Conservation (phyloP, 208 protist genomes). For the Crithidia sp. region DNA sequence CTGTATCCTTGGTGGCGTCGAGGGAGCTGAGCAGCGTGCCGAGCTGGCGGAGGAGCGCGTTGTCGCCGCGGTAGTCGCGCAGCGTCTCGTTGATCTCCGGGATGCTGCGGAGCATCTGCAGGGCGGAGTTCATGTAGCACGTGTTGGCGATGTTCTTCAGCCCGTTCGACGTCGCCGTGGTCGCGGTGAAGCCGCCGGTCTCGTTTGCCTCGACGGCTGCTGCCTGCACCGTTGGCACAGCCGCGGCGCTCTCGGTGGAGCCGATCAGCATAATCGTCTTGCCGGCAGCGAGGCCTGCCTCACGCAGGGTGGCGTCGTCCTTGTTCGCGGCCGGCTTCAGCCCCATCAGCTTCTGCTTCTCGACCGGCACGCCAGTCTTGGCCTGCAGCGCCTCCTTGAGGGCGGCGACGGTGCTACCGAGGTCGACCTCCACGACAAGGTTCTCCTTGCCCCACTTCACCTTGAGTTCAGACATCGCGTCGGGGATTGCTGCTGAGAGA, state of each 20-base stretch:
- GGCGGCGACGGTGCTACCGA: slow-evolving; percentile 28
- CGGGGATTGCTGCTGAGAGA: neutral
- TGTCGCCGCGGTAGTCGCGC: slow-evolving; percentile 30
- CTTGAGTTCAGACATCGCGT: slow-evolving; percentile 49
- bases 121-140: slow-evolving; percentile 89
- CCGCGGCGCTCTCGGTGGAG: slow-evolving; percentile 44
- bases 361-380: slow-evolving; percentile 69
- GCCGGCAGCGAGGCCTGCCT: slow-evolving; percentile 48
- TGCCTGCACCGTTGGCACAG: slow-evolving; percentile 31
- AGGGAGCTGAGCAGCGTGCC: slow-evolving; percentile 48
- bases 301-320: slow-evolving; percentile 40
- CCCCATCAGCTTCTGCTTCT: slow-evolving; percentile 90
- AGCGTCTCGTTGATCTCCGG: slow-evolving; percentile 68
- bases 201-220: slow-evolving; percentile 19
- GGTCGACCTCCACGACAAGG: slow-evolving; percentile 60
- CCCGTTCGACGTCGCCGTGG: slow-evolving; percentile 40
- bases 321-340: slow-evolving; percentile 39
- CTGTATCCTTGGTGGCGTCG: slow-evolving; percentile 39
- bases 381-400: slow-evolving; percentile 63
- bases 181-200: slow-evolving; percentile 23
- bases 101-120: slow-evolving; percentile 84
- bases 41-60: slow-evolving; percentile 47
- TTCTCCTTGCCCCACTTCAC: slow-evolving; percentile 86
- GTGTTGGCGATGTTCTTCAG: slow-evolving; percentile 88
- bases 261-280: slow-evolving; percentile 87